Evolutionary conservation across 768 basidiomycete genomes (phyloP), one percentile per base, ranked within the genome.

Genomic region (Panaeolus papilionaceus): DNA sequence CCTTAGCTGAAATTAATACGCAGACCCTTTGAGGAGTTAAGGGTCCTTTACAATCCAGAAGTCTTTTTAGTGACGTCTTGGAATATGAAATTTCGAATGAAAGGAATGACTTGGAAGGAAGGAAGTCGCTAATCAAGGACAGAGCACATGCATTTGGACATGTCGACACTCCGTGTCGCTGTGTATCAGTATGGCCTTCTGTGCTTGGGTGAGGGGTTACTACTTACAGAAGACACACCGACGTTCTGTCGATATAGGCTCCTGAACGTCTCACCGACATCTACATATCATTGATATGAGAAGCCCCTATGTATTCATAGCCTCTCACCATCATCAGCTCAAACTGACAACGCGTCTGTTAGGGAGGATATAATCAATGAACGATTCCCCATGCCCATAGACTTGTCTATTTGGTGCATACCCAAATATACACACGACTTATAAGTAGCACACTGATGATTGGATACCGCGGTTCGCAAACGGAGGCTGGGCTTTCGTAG

Each of bases 161-260:
- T 7, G 47, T 20, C 20, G 47, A 18, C 47, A 49, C 47, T 23
- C 47, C 20, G 18, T 20, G 44, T 18, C 16, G 47, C 47, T 49
- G 20, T 44, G 16, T 44, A 49, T 49, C 8, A 18, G 3, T 20
- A 1, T 16, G n/a, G 47, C 20, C 16, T 66, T 23, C 49, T 44
- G 4, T 64, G 68, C 66, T 8, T 68, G 66, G 4, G 68, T 58
- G 26, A 66, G 54, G 37, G 66, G n/a, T 20, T 67, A 51, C 6
- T 23, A 18, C 2, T 44, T 12, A 40, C 54, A 37, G 33, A 37
- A 58, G 54, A 58, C 33, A 33, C 16, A 28, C 64, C 69, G 33
- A 26, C 10, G 49, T 67, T 64, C 28, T 33, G 54, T 58, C 54
- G 54, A 37, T 26, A 23, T 23, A 23, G 47, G 2, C 40, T 49